Base-by-base conservation (phyloP, 176 grass and related monocot species). In the Bonia amplexicaulis region DNA sequence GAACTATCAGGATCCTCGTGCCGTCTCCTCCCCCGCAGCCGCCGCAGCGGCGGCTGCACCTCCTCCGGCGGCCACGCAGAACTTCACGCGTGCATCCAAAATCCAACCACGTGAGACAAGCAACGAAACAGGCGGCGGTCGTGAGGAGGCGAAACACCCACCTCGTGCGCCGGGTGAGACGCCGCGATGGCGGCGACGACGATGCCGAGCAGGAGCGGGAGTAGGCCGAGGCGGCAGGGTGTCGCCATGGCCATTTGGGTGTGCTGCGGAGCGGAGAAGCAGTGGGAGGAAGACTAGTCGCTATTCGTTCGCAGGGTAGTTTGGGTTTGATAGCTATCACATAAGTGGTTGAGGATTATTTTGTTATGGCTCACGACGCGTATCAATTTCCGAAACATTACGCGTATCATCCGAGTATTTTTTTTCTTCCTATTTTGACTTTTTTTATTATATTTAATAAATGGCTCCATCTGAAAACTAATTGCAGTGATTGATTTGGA, bases 1-100 rank as follows among this genome's bases (percentile, higher is more conserved):
- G n/a, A n/a, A n/a, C n/a, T 29, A 1, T 29, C 83, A 98, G 87
- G 85, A 98, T 90, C 69, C 87, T 98, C 71, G 69, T 74, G 42
- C 73, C 87, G 41, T 83, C 84, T 27, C 89, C 89, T 74, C 80
- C 86, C 6, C 70, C 37, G 37, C 37, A 82, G 45, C 41, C 64
- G 78, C 86, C 52, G 69, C 86, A 71, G 48, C 35, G 60, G 35
- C 33, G 66, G 6, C 61, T 22, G 62, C 74, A 42, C 54, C 77
- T 66, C 74, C 83, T 47, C 72, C 80, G 26, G 69, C 75, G 25
- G 79, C 87, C 46, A 83, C 73, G 80, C 89, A 94, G 85, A 94
- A 92, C 92, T 92, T 84, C 65, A 60, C 44, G 23, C 62, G 7
- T 33, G 37, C 55, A 58, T 25, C 58, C 27, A 15, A 44, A 78